Base-by-base conservation (phyloP, 83 land plant genomes). In the Picea abies region DNA sequence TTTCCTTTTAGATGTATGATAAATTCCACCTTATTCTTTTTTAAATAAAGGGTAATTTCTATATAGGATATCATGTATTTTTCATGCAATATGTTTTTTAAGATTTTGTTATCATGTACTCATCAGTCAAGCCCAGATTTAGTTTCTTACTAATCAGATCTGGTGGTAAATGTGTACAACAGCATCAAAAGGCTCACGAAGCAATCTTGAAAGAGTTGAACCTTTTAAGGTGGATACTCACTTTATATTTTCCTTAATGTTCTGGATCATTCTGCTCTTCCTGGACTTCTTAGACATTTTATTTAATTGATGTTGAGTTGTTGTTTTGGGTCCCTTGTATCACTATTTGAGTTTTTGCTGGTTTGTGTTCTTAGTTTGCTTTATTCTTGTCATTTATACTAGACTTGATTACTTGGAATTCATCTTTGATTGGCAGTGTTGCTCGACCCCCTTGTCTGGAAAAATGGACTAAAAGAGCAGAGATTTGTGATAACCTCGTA, bases 131-230 rank as follows among this genome's bases (percentile, higher is more conserved):
- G 35, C 35, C 29, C 70, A 67, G 0, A 10, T 10, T 49, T 49
- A 10, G 56, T 49, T 49, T 49, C 56, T 49, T 49, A 29, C 10
- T 67, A 67, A 29, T 73, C 58, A 32, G 26, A 44, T 41, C n/a
- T 41, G 10, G 52, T 7, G 22, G 20, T 22, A 70, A 37, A 69
- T 39, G 23, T 79, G 49, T 79, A 11, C 79, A 64, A 71, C 81
- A 97, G 99, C 94, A 97, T 63, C 99, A 97, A 83, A 91, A 92
- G 81, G 97, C 92, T 26, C 99, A 97, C 83, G 85, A 92, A 83
- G 96, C 99, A 81, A 91, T 97, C 83, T 78, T 95, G 83, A 91
- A 89, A 69, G 84, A 68, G n/a, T 82, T 97, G 76, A 85, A 95
- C 72, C 91, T 90, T 80, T 82, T 71, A 19, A 85, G 98, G 99